These are phyloP conservation scores for Rhamnella rubrinervis DNA, from an alignment of 331 rosid species.

Conservation along the genomic window DNA sequence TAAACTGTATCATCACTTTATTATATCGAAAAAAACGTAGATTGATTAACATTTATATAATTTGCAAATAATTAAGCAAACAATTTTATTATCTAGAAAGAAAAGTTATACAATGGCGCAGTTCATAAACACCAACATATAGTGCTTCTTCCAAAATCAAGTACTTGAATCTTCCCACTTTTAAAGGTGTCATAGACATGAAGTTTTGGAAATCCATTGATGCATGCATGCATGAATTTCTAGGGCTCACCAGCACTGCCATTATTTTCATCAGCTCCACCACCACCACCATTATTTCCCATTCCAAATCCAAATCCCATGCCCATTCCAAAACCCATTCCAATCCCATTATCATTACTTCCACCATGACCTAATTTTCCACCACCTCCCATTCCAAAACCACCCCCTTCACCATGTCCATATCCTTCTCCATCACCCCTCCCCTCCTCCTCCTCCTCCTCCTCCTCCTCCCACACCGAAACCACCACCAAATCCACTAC, in stretches of 20 bases:
- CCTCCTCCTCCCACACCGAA: conserved; percentile 22
- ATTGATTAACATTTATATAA: too few relatives aligned
- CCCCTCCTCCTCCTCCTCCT: conserved; percentile 10
- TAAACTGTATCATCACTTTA: too few relatives aligned
- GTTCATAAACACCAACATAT: too few relatives aligned
- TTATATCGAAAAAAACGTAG: too few relatives aligned
- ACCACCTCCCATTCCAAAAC: background rate
- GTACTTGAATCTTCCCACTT: too few relatives aligned
- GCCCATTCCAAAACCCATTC: conserved; percentile 28
- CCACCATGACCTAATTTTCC: conserved; percentile 9
- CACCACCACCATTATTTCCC: conserved; percentile 40
- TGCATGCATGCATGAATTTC: background rate
- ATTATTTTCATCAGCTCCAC: background rate
- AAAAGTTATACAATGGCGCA: too few relatives aligned
- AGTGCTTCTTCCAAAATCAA: too few relatives aligned
- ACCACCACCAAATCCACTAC: conserved; percentile 8
- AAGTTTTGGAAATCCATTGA: too few relatives aligned
- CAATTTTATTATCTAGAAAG: too few relatives aligned
- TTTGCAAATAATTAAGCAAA: too few relatives aligned
- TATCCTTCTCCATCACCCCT: conserved; percentile 16
- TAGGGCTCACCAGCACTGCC: conserved; percentile 25
- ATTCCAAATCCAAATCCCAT: conserved; percentile 52
- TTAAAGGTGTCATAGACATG: too few relatives aligned
- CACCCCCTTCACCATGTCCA: conserved; percentile 20
- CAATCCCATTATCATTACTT: background rate